A percentile compares a stretch with the other conserved stretches of the same genome.
Conservation (phyloP, 495 filamentous ascomycete species). For the Trichocladium antarcticum region DNA sequence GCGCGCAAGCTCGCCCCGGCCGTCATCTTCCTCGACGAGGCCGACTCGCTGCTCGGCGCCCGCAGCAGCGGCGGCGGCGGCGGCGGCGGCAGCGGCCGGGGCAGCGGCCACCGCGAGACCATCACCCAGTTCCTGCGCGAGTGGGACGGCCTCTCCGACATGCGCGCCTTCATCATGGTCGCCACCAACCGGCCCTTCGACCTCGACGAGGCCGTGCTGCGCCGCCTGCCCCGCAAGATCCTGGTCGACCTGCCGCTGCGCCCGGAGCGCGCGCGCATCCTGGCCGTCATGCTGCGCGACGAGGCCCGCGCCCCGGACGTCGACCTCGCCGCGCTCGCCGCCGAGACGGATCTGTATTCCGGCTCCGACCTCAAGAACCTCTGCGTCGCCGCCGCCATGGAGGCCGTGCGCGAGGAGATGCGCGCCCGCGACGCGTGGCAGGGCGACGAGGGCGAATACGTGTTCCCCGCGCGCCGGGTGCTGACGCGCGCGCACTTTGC, state of each 20-base stretch:
- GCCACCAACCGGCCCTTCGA: constrained; percentile 96
- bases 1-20: constrained; percentile 89
- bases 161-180: constrained; percentile 93
- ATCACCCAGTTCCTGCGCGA: constrained; percentile 98
- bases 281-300: constrained; percentile 72
- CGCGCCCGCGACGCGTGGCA: constrained; percentile 42
- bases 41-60: constrained; percentile 77
- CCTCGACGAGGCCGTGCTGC: constrained; percentile 85
- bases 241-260: constrained; percentile 78
- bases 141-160: constrained; percentile 85
- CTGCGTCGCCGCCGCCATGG: constrained; percentile 79
- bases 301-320: constrained; percentile 62
- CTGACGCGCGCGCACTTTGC: constrained; percentile 63
- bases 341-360: constrained; percentile 77
- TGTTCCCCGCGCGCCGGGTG: constrained; percentile 56
- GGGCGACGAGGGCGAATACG: constrained; percentile 33
- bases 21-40: constrained; percentile 95
- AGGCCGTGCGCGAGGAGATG: constrained; percentile 67
- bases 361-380: constrained; percentile 95
- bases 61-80: constrained; percentile 48
- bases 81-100: constrained; percentile 60
- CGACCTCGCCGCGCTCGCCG: constrained; percentile 55
- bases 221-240: constrained; percentile 70
- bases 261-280: constrained; percentile 65
- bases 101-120: constrained; percentile 66